Evolutionary conservation across 2,329 filamentous ascomycete species (phyloP).

Genomic region (Aspergillus versicolor): DNA sequence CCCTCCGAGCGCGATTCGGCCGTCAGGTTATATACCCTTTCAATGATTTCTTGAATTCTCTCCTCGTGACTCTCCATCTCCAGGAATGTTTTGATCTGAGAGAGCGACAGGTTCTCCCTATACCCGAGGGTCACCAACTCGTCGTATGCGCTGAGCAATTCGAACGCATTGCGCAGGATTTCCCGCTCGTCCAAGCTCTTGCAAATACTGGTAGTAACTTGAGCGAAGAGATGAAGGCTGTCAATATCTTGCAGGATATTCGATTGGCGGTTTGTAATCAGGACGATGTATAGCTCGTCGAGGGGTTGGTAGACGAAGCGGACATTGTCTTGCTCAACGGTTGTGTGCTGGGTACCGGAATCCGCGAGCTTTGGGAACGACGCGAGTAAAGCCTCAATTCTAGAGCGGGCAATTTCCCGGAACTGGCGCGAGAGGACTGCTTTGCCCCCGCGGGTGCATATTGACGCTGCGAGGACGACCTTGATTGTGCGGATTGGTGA

Average conservation of each 20-base stretch:
- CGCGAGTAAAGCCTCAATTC: conserved; percentile 93
- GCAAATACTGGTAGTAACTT: conserved; percentile 95
- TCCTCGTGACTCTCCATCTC: conserved; percentile 99
- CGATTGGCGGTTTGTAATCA: conserved; percentile 98
- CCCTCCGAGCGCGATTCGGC: conserved; percentile 19
- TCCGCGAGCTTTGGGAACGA: conserved; percentile 98
- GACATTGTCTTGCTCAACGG: conserved; percentile 98
- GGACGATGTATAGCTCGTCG: conserved; percentile 98
- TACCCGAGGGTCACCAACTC: conserved; percentile 96
- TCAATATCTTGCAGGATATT: conserved; percentile 99
- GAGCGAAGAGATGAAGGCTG: conserved; percentile 94
- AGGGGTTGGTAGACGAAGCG: conserved; percentile 99
- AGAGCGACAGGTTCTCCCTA: conserved; percentile 90
- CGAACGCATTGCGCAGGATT: conserved; percentile 91
- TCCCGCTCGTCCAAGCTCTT: conserved; percentile 94
- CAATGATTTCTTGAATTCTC: conserved; percentile 97
- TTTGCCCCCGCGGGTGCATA: conserved; percentile 98
- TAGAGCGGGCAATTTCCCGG: conserved; percentile 92
- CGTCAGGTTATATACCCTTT: conserved; percentile 59
- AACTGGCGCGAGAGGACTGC: conserved; percentile 97
- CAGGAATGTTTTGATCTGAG: conserved; percentile 97
- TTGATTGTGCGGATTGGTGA: conserved; percentile 42
- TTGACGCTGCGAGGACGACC: conserved; percentile 98
- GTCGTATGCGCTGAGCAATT: conserved; percentile 93
- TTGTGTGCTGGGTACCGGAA: conserved; percentile 94